Conservation (phyloP, 345 rosid species). For the Camelina laxa region DNA sequence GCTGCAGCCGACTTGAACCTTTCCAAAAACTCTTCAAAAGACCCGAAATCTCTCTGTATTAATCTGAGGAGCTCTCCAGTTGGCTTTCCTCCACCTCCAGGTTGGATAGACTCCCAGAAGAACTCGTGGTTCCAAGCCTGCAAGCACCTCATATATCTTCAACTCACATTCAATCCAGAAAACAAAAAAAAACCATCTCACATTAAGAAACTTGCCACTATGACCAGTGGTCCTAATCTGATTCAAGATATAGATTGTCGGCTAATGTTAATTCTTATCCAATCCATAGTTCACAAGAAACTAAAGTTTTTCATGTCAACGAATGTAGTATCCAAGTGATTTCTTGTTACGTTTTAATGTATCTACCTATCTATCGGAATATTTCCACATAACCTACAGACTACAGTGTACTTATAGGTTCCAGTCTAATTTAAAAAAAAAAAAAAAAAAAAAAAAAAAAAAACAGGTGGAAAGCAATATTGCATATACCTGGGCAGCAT, state of each 20-base stretch:
- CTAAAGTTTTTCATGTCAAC: neutral
- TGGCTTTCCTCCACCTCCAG: slow-evolving; percentile 94
- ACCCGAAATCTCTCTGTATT: slow-evolving; percentile 87
- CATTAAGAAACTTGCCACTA: slow-evolving; percentile 1
- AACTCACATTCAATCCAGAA: slow-evolving; percentile 16
- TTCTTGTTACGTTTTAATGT: neutral
- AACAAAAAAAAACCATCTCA: slow-evolving; percentile 2
- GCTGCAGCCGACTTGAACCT: slow-evolving; percentile 75
- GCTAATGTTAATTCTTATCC: neutral
- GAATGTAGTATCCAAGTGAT: slow-evolving; percentile 2
- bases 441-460: no score
- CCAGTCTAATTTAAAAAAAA: no score
- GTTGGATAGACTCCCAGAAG: slow-evolving; percentile 94
- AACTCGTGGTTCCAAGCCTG: slow-evolving; percentile 97
- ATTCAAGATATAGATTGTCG: neutral
- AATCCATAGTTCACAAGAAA: neutral
- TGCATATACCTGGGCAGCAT: slow-evolving; percentile 82
- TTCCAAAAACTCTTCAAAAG: slow-evolving; percentile 59
- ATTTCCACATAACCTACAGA: neutral
- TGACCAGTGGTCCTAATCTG: neutral
- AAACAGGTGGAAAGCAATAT: neutral
- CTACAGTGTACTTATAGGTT: neutral
- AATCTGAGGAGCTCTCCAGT: slow-evolving; percentile 70
- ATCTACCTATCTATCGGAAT: slow-evolving; percentile 1
- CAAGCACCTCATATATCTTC: slow-evolving; percentile 16